phyloP scores from a whole-genome alignment of 2,329 filamentous ascomycete species.

The Colletotrichum sp. region DNA sequence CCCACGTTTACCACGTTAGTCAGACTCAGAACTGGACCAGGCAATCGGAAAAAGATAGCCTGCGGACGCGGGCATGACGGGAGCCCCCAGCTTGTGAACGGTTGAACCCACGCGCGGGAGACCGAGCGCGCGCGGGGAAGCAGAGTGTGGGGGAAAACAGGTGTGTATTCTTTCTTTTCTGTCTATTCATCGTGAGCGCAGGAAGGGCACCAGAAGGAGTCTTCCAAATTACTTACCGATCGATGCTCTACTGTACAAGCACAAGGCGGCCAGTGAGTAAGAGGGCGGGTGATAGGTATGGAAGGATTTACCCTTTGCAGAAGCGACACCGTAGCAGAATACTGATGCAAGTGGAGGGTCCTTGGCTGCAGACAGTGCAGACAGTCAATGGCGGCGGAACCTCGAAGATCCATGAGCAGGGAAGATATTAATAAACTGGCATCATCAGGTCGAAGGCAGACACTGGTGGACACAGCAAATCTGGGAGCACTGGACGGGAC shows the following conservation, averaged over 20 bases:
- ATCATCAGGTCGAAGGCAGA: neutral
- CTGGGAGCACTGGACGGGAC: neutral
- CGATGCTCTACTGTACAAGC: neutral
- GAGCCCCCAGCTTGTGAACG: neutral
- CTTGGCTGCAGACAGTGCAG: neutral
- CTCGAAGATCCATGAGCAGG: neutral
- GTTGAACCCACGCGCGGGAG: neutral
- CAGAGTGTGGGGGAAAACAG: neutral
- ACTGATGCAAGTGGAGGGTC: neutral
- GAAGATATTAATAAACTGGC: neutral
- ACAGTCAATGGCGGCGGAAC: neutral
- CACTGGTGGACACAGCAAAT: neutral
- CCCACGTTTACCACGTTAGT: neutral
- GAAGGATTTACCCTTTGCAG: neutral
- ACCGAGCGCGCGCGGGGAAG: neutral
- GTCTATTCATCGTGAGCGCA: neutral
- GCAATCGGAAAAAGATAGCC: neutral
- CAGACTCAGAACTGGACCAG: neutral
- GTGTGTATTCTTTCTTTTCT: neutral
- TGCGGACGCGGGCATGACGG: neutral
- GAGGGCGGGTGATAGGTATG: neutral
- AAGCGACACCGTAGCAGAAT: neutral
- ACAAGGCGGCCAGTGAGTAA: neutral
- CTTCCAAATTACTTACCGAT: neutral
- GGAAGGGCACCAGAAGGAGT: neutral